Evolutionary conservation across 2,329 filamentous ascomycete genomes (phyloP).

Genomic region (Nannizzia gypsea): DNA sequence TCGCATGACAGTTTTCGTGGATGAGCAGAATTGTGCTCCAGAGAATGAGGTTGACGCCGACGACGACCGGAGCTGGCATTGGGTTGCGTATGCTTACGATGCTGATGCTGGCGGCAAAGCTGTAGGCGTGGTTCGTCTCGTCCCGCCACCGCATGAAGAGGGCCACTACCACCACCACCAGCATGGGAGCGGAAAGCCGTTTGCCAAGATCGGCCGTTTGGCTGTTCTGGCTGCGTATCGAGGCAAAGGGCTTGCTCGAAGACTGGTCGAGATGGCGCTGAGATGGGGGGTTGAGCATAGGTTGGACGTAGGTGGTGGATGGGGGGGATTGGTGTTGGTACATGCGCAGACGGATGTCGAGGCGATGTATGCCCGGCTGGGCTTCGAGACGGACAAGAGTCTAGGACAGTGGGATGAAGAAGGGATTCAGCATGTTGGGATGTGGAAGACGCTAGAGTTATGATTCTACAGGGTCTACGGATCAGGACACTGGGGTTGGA

Average conservation of each 20-base stretch:
- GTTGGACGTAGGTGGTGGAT: conserved; percentile 35
- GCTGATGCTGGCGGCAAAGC: conserved; percentile 41
- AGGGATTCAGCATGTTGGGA: conserved; percentile 72
- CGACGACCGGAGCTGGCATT: conserved; percentile 69
- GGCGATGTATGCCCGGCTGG: conserved; percentile 55
- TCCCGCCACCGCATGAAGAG: conserved; percentile 54
- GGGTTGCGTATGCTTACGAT: conserved; percentile 65
- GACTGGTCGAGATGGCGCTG: conserved; percentile 56
- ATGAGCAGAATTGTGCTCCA: conserved; percentile 45
- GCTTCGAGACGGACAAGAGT: conserved; percentile 59
- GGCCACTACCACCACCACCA: background rate
- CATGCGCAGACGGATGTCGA: conserved; percentile 64
- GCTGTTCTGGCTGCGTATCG: background rate
- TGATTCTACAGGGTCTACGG: background rate
- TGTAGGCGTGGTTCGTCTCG: conserved; percentile 65
- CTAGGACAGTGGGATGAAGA: conserved; percentile 75
- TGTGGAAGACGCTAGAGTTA: conserved; percentile 50
- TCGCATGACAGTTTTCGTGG: conserved; percentile 46
- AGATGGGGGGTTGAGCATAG: conserved; percentile 53
- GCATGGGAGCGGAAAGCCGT: background rate
- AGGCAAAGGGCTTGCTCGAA: conserved; percentile 34
- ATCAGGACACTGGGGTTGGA: background rate
- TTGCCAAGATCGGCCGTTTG: background rate
- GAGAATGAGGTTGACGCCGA: conserved; percentile 71
- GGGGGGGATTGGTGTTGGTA: conserved; percentile 63